Base-by-base conservation (phyloP, 371 early-diverging fungal species). In the Mucor mucedo region DNA sequence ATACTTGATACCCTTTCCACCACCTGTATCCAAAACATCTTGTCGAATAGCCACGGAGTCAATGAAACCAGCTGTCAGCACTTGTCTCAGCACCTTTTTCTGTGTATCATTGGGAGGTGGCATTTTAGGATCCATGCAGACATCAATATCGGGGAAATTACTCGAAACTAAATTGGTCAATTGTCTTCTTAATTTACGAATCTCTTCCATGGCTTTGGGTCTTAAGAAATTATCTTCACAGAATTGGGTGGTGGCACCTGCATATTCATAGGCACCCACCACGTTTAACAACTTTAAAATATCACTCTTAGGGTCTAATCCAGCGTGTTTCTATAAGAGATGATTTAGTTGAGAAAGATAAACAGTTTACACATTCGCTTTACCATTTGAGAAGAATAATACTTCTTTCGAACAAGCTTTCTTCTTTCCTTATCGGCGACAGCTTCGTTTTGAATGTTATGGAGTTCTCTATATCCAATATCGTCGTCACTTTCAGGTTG, bases 181-280 rank as follows among this genome's bases (percentile, higher is more conserved):
- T 74, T 98, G 98, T 10, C 84, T 76, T 40, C 94, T 89, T 35
- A 98, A 84, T 72, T 95, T 91, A 47, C 87, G 87, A 53, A 94
- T 91, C 81, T 98, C 98, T 45, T 89, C 85, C 94, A 98, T 96
- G 13, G 96, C 93, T 77, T 97, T 98, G 39, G 84, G 80, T 4
- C 97, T 82, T 38, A 98, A 79, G 73, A 91, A 96, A 76, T 95
- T 88, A 27, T 83, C 77, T 6, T 83, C 76, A 71, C 96, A 95
- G 53, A 93, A 96, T 3, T 74, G 60, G n/a, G 86, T 81, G 13
- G 80, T 80, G 21, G 88, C 93, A 48, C 88, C 92, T 2, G 89
- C 84, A 58, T 92, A 95, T 59, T 92, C 94, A 64, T 87, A 93
- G 0, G 98, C 97, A 33, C 97, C 96, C 4, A 97, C 88, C 0